Base-by-base conservation (phyloP, 306 rosid species). In the Quercus glauca region DNA sequence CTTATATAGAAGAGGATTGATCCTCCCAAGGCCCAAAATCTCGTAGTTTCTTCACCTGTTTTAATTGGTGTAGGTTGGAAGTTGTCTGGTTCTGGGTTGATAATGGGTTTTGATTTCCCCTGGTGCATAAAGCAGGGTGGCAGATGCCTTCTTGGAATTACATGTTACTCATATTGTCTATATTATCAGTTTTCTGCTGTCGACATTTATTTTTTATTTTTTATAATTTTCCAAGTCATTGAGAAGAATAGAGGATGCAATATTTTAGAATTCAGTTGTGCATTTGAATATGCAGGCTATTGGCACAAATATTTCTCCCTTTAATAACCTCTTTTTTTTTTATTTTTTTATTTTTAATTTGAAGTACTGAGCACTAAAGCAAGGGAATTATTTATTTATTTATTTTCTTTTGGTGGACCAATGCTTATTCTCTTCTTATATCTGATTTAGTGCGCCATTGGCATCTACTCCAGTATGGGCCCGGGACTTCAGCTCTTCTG, bases 391-490 rank as follows among this genome's bases (percentile, higher is more conserved):
- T 35, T 43, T 64, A 8, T 56, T 23, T 49, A 10, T 49, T 49
- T 49, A 49, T 37, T 76, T n/a, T n/a, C 73, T 49, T 65, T 73
- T 69, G 59, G 52, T 58, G 60, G 72, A 79, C 64, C 7, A 71
- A 59, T 57, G 71, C 71, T 74, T 45, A 58, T 88, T 82, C 55
- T 80, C 43, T 76, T 78, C 4, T 76, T 65, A 41, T 71, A 69
- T 79, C 71, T 81, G 63, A 55, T 76, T 35, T 73, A 92, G 99
- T 85, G 99, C 99, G 37, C 97, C 99, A 43, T 80, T 95, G 89
- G 85, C 88, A 12, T 91, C 99, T 58, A 92, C 90, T 75, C 97
- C 99, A 67, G 88, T 95, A 21, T 92, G 99, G 98, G 88, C 90
- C 20, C 89, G 98, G 26, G 97, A 95, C n/a, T 95, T 92, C 80